Conservation (phyloP, 1,284 basidiomycete genomes). For the Rhizoctonia solani region DNA sequence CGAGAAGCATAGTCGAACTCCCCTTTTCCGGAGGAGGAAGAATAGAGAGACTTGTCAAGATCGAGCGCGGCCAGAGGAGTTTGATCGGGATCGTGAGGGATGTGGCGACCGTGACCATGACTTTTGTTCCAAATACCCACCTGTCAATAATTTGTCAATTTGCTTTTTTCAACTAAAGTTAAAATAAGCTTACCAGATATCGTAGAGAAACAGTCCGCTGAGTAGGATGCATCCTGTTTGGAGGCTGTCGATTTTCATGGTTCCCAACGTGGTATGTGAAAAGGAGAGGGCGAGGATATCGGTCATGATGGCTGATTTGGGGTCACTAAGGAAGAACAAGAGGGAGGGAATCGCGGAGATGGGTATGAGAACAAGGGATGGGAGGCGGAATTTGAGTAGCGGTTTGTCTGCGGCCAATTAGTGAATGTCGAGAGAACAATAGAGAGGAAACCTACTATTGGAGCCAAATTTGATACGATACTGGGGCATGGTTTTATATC, state of each 20-base stretch:
- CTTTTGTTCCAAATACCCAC: constrained; percentile 11
- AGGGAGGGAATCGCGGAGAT: constrained; percentile 68
- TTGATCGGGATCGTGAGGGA: constrained; percentile 95
- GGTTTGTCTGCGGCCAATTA: constrained; percentile 43
- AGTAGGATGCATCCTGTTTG: constrained; percentile 84
- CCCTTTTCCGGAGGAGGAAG: constrained; percentile 26
- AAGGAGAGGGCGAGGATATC: constrained; percentile 86
- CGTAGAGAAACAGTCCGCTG: constrained; percentile 82
- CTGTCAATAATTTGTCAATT: background rate
- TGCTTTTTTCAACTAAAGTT: background rate
- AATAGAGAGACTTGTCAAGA: constrained; percentile 51
- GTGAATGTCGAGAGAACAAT: background rate
- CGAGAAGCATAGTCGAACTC: constrained; percentile 76
- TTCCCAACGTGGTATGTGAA: constrained; percentile 77
- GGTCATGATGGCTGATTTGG: constrained; percentile 71
- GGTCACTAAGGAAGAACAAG: constrained; percentile 61
- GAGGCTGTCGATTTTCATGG: constrained; percentile 91
- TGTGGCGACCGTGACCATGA: constrained; percentile 90
- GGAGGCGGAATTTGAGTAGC: constrained; percentile 46
- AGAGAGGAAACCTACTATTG: background rate
- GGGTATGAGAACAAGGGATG: constrained; percentile 66
- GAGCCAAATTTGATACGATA: background rate
- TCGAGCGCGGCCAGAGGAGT: constrained; percentile 80
- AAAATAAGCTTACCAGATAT: constrained; percentile 87
- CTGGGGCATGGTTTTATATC: background rate